Percentiles rank a stretch among this genome's conserved stretches.
Evolutionary conservation across 768 basidiomycete genomes (phyloP).

Genomic region (Peribolospora kevripleyi): DNA sequence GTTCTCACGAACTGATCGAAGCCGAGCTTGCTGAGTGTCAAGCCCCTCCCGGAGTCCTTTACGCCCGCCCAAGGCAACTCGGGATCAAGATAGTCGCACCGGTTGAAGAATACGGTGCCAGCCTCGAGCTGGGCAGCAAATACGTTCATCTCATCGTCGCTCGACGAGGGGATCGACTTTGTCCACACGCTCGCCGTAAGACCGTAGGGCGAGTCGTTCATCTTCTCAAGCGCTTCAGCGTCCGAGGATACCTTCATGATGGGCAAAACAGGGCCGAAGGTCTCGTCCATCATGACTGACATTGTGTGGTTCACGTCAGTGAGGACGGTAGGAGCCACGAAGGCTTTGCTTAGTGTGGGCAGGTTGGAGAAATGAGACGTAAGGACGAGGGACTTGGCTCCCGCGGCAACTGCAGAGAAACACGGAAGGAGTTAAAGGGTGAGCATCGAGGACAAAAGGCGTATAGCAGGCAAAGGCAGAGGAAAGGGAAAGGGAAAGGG

Average conservation of each 20-base stretch:
- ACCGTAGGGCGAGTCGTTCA: constrained; percentile 93
- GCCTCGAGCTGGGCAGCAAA: constrained; percentile 51
- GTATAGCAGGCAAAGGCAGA: too few species aligned
- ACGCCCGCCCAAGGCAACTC: constrained; percentile 85
- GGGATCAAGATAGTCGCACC: constrained; percentile 73
- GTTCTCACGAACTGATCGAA: constrained; percentile 12
- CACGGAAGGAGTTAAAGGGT: neutral
- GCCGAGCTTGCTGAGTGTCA: constrained; percentile 73
- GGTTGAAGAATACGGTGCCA: constrained; percentile 83
- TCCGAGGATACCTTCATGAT: constrained; percentile 73
- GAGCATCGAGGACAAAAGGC: too few species aligned
- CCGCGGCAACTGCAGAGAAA: constrained; percentile 36
- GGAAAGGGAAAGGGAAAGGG: neutral
- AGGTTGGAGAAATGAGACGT: constrained; percentile 36
- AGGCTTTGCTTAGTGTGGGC: constrained; percentile 50
- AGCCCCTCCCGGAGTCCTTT: constrained; percentile 74
- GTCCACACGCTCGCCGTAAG: constrained; percentile 93
- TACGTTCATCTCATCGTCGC: constrained; percentile 35
- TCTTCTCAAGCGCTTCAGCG: constrained; percentile 62
- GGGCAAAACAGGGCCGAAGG: constrained; percentile 57
- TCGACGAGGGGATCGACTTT: constrained; percentile 36
- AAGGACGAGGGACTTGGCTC: constrained; percentile 51
- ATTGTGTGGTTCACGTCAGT: constrained; percentile 72
- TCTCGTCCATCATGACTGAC: constrained; percentile 65
- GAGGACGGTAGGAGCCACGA: constrained; percentile 74